Base-by-base conservation (phyloP, 345 rosid genomes). In the Eucalyptus leucophloia region DNA sequence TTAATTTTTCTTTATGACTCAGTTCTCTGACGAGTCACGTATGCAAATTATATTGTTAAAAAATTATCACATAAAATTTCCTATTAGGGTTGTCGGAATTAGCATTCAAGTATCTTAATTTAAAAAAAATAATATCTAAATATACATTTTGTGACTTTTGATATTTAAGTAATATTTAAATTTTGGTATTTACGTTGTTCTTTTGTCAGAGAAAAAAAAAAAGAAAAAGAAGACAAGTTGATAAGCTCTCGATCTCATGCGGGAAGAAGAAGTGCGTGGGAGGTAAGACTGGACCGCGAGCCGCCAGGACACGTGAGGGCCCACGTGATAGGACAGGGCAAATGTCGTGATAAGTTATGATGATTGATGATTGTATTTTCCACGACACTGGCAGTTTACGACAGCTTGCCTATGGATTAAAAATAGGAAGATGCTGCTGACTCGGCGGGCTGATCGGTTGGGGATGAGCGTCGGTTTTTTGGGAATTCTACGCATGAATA, bases 41-140 rank as follows among this genome's bases (percentile, higher is more conserved):
- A 8, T 4, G 11, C 2, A 0, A 19, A 0, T 53, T 53, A 53
- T 19, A 53, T 53, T 53, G 21, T 53, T 53, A 53, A 21, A 53
- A 53, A 21, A 53, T 15, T 7, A 1, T 2, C 24, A 21, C 0
- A 8, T 53, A 2, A 2, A 4, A 53, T 21, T 19, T 53, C 1
- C 8, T 0, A 21, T 53, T 0, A 8, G 5, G 24, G 1, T 53
- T 0, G 1, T 0, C 9, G 5, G 0, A 19, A 2, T 53, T 53
- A 53, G 1, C 2, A 53, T 53, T 53, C 26, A 8, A 53, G 26
- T 53, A 53, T 53, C 11, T 19, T 2, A 53, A 53, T 53, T 53
- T 5, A 5, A 0, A 3, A 8, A 19, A 8, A 8, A 1, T 19
- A 53, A 8, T 8, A 53, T 53, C 8, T 53, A 53, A 53, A 53